Percentiles rank a stretch among this genome's conserved stretches.
Evolutionary conservation across 805 yeast genomes (phyloP).

Genomic region (Candida krabiensis): DNA sequence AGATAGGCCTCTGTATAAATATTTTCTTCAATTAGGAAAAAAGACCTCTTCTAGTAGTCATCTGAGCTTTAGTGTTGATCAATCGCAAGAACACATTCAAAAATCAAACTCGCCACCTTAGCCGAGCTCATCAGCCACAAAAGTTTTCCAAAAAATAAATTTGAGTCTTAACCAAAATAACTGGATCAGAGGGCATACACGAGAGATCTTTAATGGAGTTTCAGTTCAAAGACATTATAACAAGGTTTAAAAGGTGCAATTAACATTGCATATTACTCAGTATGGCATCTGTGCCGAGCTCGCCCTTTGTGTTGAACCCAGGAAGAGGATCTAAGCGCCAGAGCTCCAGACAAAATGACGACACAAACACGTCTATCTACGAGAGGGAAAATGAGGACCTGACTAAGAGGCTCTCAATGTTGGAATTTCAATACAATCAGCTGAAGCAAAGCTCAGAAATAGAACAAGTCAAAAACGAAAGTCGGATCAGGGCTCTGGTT

Average conservation of each 20-base stretch:
- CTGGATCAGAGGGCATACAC: too few relatives aligned
- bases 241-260: background rate
- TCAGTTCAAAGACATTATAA: slow-evolving; percentile 1
- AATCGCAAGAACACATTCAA: too few relatives aligned
- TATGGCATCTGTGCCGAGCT: slow-evolving; percentile 13
- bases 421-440: slow-evolving; percentile 13
- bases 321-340: background rate
- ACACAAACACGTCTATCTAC: slow-evolving; percentile 4
- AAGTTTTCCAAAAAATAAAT: too few relatives aligned
- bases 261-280: too few relatives aligned
- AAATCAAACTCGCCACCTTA: too few relatives aligned
- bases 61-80: too few relatives aligned
- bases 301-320: slow-evolving; percentile 20
- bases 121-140: slow-evolving; percentile 13
- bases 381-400: slow-evolving; percentile 8
- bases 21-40: too few relatives aligned
- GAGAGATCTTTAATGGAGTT: background rate
- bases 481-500: slow-evolving; percentile 21
- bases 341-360: slow-evolving; percentile 1
- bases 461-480: slow-evolving; percentile 2
- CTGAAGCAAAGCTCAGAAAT: slow-evolving; percentile 1
- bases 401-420: slow-evolving; percentile 10
- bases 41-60: too few relatives aligned
- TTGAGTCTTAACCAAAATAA: too few relatives aligned
- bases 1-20: too few relatives aligned